Conservation (phyloP, 345 rosid genomes). For the rapeseed (Brassica napus) region DNA sequence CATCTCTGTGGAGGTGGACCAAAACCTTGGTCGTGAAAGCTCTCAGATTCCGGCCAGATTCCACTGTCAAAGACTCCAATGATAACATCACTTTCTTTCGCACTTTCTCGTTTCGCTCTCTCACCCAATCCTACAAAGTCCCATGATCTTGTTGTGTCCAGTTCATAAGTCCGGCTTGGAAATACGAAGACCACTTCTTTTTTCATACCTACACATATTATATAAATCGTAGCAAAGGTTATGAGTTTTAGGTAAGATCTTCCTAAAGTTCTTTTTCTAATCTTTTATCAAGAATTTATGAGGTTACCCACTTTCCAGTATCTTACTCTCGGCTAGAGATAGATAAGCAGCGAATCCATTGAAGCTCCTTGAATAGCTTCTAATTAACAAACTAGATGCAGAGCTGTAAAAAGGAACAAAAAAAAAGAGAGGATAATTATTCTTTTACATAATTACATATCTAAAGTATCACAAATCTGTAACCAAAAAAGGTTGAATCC, state of each 20-base stretch:
- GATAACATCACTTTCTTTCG: conserved; percentile 38
- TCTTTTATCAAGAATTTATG: background rate
- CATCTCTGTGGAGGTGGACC: conserved; percentile 54
- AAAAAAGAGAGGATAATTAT: background rate
- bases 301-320: conserved; percentile 37
- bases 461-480: background rate
- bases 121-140: conserved; percentile 38
- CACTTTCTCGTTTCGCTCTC: conserved; percentile 8
- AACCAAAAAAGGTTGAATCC: background rate
- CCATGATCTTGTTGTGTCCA: conserved; percentile 47
- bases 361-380: conserved; percentile 54
- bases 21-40: conserved; percentile 53
- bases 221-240: background rate
- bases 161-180: conserved; percentile 20
- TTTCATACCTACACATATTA: conserved; percentile 28
- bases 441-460: background rate
- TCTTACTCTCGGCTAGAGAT: conserved; percentile 39
- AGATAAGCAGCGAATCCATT: conserved; percentile 59
- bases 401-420: conserved; percentile 2
- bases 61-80: conserved; percentile 52
- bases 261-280: background rate
- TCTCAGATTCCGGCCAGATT: conserved; percentile 53
- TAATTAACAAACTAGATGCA: conserved; percentile 15
- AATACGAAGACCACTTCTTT: conserved; percentile 35
- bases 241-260: background rate